Percentiles rank a stretch among this genome's conserved stretches.
phyloP scores from a whole-genome alignment of 2,329 filamentous ascomycete species.

The Alternaria sp. region DNA sequence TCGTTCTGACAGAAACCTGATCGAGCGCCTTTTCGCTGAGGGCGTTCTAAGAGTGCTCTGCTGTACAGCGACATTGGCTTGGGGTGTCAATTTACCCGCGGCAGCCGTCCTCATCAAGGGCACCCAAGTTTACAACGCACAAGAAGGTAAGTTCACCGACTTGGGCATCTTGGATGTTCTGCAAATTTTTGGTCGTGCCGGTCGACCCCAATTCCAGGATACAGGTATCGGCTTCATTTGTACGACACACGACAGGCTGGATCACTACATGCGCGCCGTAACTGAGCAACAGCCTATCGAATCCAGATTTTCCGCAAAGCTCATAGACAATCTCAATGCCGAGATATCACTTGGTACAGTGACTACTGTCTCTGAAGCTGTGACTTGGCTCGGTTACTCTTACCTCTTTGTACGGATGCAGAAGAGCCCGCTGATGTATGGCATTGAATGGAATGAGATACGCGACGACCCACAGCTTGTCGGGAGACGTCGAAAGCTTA shows the following conservation, averaged over 20 bases:
- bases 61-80: slow-evolving; percentile 96
- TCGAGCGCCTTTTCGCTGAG: slow-evolving; percentile 88
- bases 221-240: slow-evolving; percentile 98
- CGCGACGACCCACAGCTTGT: slow-evolving; percentile 87
- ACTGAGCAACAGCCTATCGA: slow-evolving; percentile 97
- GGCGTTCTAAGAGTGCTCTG: slow-evolving; percentile 97
- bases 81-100: slow-evolving; percentile 98
- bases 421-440: slow-evolving; percentile 87
- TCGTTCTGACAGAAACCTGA: slow-evolving; percentile 90
- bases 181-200: slow-evolving; percentile 97
- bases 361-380: slow-evolving; percentile 89
- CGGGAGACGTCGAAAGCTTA: slow-evolving; percentile 80
- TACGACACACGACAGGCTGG: slow-evolving; percentile 90
- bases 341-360: slow-evolving; percentile 94
- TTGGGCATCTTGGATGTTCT: slow-evolving; percentile 95
- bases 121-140: slow-evolving; percentile 94
- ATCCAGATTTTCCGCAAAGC: slow-evolving; percentile 89
- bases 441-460: slow-evolving; percentile 92
- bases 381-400: slow-evolving; percentile 97
- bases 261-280: slow-evolving; percentile 89
- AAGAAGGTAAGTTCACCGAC: slow-evolving; percentile 96
- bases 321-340: slow-evolving; percentile 96
- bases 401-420: slow-evolving; percentile 98
- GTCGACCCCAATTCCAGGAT: slow-evolving; percentile 96
- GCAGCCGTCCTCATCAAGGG: slow-evolving; percentile 98